phyloP scores from a whole-genome alignment of 2,329 filamentous ascomycete genomes.

The Zasmidium cellare region DNA sequence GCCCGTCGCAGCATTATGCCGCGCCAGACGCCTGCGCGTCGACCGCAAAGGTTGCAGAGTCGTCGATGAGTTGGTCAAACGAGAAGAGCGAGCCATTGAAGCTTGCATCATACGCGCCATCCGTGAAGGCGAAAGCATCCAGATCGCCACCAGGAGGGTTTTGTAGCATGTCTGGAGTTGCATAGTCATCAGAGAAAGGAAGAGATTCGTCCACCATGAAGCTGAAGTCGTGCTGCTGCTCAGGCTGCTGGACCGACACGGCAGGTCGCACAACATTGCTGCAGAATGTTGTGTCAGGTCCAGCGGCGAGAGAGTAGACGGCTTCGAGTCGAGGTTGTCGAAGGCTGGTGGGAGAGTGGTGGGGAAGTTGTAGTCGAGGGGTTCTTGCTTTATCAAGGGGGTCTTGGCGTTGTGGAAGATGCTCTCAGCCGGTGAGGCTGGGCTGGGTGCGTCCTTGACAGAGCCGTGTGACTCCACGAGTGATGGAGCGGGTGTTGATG shows the following conservation, averaged over 20 bases:
- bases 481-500: conserved; percentile 23
- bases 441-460: conserved; percentile 26
- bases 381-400: conserved; percentile 33
- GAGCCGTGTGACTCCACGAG: conserved; percentile 30
- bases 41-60: conserved; percentile 44
- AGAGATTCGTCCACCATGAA: conserved; percentile 29
- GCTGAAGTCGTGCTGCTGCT: conserved; percentile 25
- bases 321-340: conserved; percentile 37
- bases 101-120: conserved; percentile 36
- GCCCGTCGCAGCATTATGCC: conserved; percentile 48
- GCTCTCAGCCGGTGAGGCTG: conserved; percentile 28
- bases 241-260: conserved; percentile 78
- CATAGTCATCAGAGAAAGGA: conserved; percentile 33
- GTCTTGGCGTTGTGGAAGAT: conserved; percentile 19
- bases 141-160: conserved; percentile 33
- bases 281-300: conserved; percentile 99
- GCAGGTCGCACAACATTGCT: conserved; percentile 99
- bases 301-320: conserved; percentile 58
- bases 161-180: conserved; percentile 35
- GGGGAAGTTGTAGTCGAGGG: conserved; percentile 24
- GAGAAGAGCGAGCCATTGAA: conserved; percentile 34
- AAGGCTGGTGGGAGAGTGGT: conserved; percentile 26
- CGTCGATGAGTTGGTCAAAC: conserved; percentile 41
- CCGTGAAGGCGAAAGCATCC: conserved; percentile 38
- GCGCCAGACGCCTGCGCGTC: conserved; percentile 45